Conservation (phyloP, 495 filamentous ascomycete genomes). For the Aspergillus heteromorphus region DNA sequence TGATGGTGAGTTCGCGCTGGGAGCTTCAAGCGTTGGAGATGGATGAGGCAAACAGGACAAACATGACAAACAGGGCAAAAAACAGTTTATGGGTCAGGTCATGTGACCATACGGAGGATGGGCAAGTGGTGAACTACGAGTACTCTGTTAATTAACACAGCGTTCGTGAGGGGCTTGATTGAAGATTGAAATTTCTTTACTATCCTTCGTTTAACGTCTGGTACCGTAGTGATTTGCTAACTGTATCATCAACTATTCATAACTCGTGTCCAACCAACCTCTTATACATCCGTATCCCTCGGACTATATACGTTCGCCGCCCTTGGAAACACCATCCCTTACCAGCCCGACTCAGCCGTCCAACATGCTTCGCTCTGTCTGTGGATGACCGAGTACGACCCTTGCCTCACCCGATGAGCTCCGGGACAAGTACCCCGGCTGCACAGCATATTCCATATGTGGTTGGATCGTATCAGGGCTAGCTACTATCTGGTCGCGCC, state of each 20-base stretch:
- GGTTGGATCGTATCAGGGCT: background rate
- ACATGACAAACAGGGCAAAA: background rate
- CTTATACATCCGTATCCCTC: no score
- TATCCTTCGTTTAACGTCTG: no score
- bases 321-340: no score
- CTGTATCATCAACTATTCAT: no score
- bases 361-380: background rate
- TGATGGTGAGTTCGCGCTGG: background rate
- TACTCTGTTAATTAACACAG: no score
- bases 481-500: background rate
- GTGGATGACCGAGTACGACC: background rate
- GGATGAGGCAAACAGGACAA: background rate
- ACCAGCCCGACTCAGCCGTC: background rate
- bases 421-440: background rate
- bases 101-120: no score
- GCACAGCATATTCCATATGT: conserved; percentile 3
- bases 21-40: background rate
- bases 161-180: no score
- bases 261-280: no score
- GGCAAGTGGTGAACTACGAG: no score
- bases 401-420: background rate
- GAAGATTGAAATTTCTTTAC: no score
- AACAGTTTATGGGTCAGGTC: background rate
- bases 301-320: no score
- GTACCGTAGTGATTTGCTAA: no score